These are phyloP conservation scores for Lanmaoa pseudosensibilis DNA, from an alignment of 768 basidiomycete genomes.

Conservation along the genomic window DNA sequence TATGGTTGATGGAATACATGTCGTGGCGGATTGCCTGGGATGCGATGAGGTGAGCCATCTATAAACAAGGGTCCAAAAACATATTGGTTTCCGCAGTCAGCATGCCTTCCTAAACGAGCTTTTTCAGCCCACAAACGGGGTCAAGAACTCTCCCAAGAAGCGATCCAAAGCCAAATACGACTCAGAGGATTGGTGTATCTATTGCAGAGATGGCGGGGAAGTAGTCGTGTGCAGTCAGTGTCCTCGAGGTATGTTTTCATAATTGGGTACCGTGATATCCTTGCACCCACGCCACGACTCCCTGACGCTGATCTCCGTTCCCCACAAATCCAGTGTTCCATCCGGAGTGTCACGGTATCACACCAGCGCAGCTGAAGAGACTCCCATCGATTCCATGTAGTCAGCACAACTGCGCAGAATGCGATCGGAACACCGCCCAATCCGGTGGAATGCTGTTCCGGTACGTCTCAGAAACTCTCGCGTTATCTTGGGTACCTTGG, in stretches of 20 bases:
- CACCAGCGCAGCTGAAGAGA: slow-evolving; percentile 28
- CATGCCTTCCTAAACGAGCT: slow-evolving; percentile 6
- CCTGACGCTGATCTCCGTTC: neutral
- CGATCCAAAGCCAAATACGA: slow-evolving; percentile 41
- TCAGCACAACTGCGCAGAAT: slow-evolving; percentile 52
- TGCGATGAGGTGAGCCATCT: slow-evolving; percentile 29
- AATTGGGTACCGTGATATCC: neutral
- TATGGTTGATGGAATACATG: slow-evolving; percentile 37
- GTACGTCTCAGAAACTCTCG: slow-evolving; percentile 28
- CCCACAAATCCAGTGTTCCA: slow-evolving; percentile 48
- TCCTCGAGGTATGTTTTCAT: slow-evolving; percentile 48
- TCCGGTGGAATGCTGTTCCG: slow-evolving; percentile 61
- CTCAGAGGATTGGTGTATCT: slow-evolving; percentile 58
- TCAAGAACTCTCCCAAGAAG: slow-evolving; percentile 30
- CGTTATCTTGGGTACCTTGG: slow-evolving; percentile 1
- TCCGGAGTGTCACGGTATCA: slow-evolving; percentile 45
- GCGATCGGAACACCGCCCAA: slow-evolving; percentile 43
- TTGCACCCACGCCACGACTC: slow-evolving; percentile 2
- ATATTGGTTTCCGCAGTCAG: neutral
- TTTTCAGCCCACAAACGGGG: slow-evolving; percentile 14
- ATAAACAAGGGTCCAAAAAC: slow-evolving; percentile 18
- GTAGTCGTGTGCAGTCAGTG: slow-evolving; percentile 48
- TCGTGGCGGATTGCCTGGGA: slow-evolving; percentile 32
- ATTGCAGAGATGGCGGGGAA: slow-evolving; percentile 60
- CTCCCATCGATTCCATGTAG: slow-evolving; percentile 37